phyloP scores from a whole-genome alignment of 1,284 basidiomycete genomes.

The Trametes sp. region DNA sequence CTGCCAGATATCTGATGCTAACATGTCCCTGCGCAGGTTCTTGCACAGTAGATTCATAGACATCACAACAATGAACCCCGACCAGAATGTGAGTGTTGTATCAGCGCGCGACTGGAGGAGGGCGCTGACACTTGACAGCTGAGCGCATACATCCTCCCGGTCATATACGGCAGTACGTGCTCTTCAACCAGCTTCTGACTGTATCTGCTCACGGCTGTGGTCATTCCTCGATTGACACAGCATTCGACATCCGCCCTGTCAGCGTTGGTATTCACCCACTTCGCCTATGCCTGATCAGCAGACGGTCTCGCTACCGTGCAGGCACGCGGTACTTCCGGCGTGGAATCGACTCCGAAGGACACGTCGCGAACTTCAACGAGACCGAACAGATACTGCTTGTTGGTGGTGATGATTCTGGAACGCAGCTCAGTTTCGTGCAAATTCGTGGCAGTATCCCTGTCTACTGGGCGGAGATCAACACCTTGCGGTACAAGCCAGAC shows the following conservation, averaged over 20 bases:
- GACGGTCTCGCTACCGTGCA: conserved; percentile 92
- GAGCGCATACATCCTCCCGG: conserved; percentile 88
- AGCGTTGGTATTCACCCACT: conserved; percentile 84
- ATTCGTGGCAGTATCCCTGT: conserved; percentile 94
- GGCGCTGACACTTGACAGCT: conserved; percentile 55
- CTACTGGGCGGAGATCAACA: conserved; percentile 98
- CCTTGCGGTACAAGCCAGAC: conserved; percentile 96
- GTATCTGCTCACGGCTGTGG: conserved; percentile 21
- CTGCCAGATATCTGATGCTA: background rate
- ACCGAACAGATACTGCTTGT: conserved; percentile 93
- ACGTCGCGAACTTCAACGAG: conserved; percentile 94
- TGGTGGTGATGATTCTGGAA: conserved; percentile 59
- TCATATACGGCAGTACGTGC: conserved; percentile 87
- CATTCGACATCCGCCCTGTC: conserved; percentile 86
- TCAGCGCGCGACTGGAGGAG: background rate
- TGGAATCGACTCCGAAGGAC: conserved; percentile 86
- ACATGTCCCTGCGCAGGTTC: conserved; percentile 52
- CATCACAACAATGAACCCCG: conserved; percentile 52
- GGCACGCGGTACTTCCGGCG: conserved; percentile 98
- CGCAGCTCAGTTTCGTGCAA: conserved; percentile 88
- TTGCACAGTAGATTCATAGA: conserved; percentile 80
- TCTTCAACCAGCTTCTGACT: background rate
- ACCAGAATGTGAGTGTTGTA: conserved; percentile 64
- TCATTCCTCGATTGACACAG: conserved; percentile 48
- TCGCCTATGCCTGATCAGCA: conserved; percentile 89